These are phyloP conservation scores for Globisporangium cederbergense DNA, from an alignment of 352 stramenopile genomes.

Conservation along the genomic window DNA sequence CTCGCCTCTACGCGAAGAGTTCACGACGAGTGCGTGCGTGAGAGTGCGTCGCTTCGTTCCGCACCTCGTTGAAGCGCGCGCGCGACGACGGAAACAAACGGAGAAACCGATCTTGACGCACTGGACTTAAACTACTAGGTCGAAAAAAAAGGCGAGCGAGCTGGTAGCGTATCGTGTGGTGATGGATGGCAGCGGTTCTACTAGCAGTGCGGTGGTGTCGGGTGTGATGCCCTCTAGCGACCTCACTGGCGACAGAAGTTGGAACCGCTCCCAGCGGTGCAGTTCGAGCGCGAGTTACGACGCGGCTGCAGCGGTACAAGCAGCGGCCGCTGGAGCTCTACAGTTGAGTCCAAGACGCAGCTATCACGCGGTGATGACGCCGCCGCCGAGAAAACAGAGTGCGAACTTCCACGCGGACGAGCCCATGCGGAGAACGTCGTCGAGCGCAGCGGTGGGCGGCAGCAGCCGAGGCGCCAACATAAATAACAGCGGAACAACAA, in stretches of 20 bases:
- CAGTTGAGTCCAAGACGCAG: not conserved
- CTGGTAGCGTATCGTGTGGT: not conserved
- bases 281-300: not conserved
- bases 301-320: not conserved
- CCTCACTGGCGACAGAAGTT: not conserved
- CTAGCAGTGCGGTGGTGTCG: not conserved
- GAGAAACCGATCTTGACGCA: not conserved
- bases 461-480: slow-evolving; percentile 9
- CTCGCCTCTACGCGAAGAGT: not conserved
- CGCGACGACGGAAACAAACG: not conserved
- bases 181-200: slow-evolving; percentile 1
- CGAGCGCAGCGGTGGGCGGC: not conserved
- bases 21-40: not conserved
- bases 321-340: not conserved
- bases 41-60: not conserved
- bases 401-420: slow-evolving; percentile 19
- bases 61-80: not conserved
- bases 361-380: slow-evolving; percentile 37
- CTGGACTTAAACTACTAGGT: slow-evolving; percentile 1
- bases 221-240: not conserved
- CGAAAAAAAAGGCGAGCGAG: not conserved
- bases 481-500: not conserved
- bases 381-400: slow-evolving; percentile 12
- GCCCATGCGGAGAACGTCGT: slow-evolving; percentile 1
- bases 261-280: too few species aligned